Evolutionary conservation across 371 early-diverging fungal species (phyloP), one percentile per base, ranked within the genome.

Genomic region (Basidiobolus meristosporus): DNA sequence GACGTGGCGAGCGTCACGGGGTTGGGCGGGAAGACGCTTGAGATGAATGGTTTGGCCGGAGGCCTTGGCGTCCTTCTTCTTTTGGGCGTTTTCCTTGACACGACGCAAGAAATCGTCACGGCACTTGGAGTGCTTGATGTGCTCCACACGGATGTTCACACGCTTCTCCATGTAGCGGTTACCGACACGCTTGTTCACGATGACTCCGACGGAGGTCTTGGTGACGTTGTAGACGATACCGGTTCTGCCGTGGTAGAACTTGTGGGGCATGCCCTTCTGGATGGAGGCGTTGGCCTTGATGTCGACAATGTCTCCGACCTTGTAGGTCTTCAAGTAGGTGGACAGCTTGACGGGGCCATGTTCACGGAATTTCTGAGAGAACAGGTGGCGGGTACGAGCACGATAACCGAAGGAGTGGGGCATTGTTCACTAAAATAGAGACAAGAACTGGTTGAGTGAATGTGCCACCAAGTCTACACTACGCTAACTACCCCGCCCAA

Each of bases 191-290:
- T 97, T 98, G 86, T 98, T 75, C 70, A 96, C 63, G 56, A 96
- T 91, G 57, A 99, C 79, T 70, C 97, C 98, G 44, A 98, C 90
- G 42, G 98, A 72, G 43, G 88, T 73, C 82, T 91, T 91, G 82
- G 98, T 90, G 39, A 97, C 91, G 78, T 97, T 97, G 84, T 83
- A 97, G 62, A 97, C 73, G 65, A 97, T 78, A 61, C 95, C 98
- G 47, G 96, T 97, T 56, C 85, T 86, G 51, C 90, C 98, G 69
- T 98, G 98, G 82, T 96, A 99, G 85, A 82, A 97, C 79, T 97
- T 98, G 91, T 98, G 98, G 58, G 99, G 99, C 97, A 99, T 93
- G 68, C 99, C 99, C 85, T 96, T 97, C 66, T 98, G 98, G 59
- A 98, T 70, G 50, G 98, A 89, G 57, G 65, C 82, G 70, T 92